These are phyloP conservation scores for Pyronema omphalodes DNA, from an alignment of 495 filamentous ascomycete genomes.

Conservation along the genomic window DNA sequence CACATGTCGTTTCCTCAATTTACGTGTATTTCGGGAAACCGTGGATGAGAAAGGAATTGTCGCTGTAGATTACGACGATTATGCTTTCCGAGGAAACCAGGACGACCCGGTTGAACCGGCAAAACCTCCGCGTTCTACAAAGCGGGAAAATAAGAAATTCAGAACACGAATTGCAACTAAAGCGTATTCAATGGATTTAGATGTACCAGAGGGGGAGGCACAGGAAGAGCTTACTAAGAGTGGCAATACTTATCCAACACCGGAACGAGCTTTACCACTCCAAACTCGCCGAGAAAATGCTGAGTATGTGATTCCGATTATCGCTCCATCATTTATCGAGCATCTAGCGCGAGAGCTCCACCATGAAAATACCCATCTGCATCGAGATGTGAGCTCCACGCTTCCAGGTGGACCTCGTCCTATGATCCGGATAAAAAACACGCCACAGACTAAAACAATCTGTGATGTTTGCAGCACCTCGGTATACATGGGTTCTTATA, in stretches of 20 bases:
- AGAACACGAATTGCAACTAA: neutral
- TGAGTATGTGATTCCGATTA: slow-evolving; percentile 13
- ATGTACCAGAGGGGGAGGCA: neutral
- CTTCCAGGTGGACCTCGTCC: slow-evolving; percentile 6
- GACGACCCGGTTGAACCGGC: neutral
- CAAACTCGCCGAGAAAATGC: slow-evolving; percentile 1
- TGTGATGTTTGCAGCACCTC: slow-evolving; percentile 22
- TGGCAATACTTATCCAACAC: neutral
- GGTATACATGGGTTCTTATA: slow-evolving; percentile 20
- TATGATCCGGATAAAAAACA: slow-evolving; percentile 12
- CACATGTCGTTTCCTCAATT: slow-evolving; percentile 13
- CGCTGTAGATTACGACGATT: neutral
- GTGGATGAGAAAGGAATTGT: neutral
- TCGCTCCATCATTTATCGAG: slow-evolving; percentile 11
- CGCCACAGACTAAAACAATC: slow-evolving; percentile 10
- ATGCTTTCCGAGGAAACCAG: slow-evolving; percentile 13
- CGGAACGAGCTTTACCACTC: neutral
- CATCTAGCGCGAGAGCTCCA: slow-evolving; percentile 13
- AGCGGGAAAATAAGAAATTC: neutral
- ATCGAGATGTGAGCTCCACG: neutral
- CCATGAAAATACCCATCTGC: slow-evolving; percentile 15
- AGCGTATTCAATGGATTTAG: neutral
- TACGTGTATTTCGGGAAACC: slow-evolving; percentile 13
- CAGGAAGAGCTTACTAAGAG: neutral
- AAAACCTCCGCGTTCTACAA: neutral